phyloP scores from a whole-genome alignment of 352 stramenopile species.

The Phytophthora litchii region DNA sequence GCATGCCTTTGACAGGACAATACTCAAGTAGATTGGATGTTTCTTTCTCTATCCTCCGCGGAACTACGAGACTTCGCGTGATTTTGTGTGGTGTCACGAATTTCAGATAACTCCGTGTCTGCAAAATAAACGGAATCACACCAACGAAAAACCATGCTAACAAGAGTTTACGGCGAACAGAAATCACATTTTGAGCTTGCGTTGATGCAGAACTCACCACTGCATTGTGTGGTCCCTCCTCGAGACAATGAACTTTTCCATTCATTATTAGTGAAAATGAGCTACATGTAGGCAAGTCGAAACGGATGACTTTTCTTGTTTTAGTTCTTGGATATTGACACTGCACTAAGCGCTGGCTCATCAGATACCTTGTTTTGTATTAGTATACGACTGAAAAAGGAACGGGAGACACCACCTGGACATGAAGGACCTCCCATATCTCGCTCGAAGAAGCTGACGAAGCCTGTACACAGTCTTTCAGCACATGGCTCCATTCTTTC shows the following conservation, averaged over 20 bases:
- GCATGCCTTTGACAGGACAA: slow-evolving; percentile 15
- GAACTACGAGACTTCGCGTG: slow-evolving; percentile 16
- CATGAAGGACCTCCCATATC: background rate
- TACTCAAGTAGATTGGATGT: slow-evolving; percentile 1
- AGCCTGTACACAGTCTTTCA: background rate
- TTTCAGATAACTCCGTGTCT: slow-evolving; percentile 24
- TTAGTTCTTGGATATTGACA: background rate
- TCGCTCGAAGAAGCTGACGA: background rate
- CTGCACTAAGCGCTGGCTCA: background rate
- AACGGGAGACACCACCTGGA: background rate
- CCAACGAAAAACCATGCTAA: slow-evolving; percentile 15
- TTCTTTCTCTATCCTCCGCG: background rate
- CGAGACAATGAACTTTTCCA: background rate
- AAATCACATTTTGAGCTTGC: background rate
- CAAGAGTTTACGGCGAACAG: slow-evolving; percentile 10
- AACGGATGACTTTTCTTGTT: background rate
- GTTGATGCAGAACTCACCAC: background rate
- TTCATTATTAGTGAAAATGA: background rate
- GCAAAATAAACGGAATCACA: slow-evolving; percentile 20
- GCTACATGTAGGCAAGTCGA: background rate
- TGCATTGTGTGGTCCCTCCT: background rate
- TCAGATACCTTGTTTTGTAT: background rate
- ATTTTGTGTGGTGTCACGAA: slow-evolving; percentile 33
- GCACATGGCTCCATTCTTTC: slow-evolving; percentile 1
- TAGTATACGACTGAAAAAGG: no score